phyloP scores from a whole-genome alignment of 1,139 yeast genomes.

The Suhomyces chickasaworum region DNA sequence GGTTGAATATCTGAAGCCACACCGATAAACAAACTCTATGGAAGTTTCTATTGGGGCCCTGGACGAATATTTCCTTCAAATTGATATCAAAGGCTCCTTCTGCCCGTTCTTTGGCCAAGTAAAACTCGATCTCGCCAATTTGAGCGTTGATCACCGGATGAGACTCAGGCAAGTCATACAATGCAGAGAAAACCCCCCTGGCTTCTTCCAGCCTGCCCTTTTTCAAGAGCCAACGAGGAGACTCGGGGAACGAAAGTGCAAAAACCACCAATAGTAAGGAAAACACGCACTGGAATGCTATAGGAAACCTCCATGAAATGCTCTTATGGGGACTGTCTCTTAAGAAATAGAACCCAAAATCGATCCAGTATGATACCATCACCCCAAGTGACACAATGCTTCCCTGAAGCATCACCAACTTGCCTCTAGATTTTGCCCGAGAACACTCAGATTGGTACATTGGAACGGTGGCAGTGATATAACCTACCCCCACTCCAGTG shows the following conservation, averaged over 20 bases:
- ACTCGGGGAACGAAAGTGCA: constrained; percentile 23
- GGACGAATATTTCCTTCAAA: constrained; percentile 31
- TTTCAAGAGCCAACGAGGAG: constrained; percentile 28
- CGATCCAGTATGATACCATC: constrained; percentile 36
- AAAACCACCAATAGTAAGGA: constrained; percentile 27
- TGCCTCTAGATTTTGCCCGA: constrained; percentile 38
- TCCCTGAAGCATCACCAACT: constrained; percentile 39
- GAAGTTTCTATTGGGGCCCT: constrained; percentile 48
- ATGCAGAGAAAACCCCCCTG: constrained; percentile 45
- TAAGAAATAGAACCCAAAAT: constrained; percentile 45
- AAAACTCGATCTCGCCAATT: constrained; percentile 33
- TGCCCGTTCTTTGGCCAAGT: constrained; percentile 30
- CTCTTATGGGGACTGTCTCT: constrained; percentile 14
- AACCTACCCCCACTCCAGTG: constrained; percentile 45
- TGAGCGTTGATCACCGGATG: constrained; percentile 30
- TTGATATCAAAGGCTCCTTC: constrained; percentile 28
- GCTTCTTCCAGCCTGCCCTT: constrained; percentile 51
- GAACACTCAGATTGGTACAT: constrained; percentile 43
- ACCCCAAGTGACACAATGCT: constrained; percentile 31
- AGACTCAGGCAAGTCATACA: constrained; percentile 37
- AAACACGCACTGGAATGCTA: constrained; percentile 47
- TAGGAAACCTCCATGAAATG: constrained; percentile 46
- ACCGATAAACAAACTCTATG: constrained; percentile 50
- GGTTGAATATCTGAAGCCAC: constrained; percentile 74
- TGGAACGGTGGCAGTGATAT: constrained; percentile 42